phyloP scores from a whole-genome alignment of 176 grass and related monocot genomes.

The Oryza punctata region DNA sequence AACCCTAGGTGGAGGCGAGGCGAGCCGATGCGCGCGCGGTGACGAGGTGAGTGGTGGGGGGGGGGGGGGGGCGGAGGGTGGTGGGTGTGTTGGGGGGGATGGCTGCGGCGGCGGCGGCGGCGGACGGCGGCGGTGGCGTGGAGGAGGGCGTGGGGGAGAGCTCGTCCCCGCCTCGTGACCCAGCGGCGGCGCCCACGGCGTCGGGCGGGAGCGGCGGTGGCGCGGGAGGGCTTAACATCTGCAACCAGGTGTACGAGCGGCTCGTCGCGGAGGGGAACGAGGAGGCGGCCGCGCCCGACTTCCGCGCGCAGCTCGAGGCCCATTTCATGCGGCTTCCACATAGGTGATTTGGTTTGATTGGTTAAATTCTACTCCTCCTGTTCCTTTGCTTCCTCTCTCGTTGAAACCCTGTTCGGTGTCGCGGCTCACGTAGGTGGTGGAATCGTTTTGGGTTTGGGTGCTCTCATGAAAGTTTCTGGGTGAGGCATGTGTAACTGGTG shows the following conservation, averaged over 20 bases:
- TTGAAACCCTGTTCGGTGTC: conserved; percentile 14
- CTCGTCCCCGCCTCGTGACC: conserved; percentile 64
- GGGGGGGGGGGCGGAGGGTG: no score
- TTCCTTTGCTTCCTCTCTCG: neutral
- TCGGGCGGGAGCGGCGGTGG: conserved; percentile 43
- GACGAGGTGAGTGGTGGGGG: neutral
- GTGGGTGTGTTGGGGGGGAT: neutral
- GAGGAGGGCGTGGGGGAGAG: conserved; percentile 97
- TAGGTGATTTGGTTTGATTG: conserved; percentile 56
- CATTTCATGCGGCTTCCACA: conserved; percentile 77
- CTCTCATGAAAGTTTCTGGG: neutral
- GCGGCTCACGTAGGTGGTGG: conserved; percentile 4
- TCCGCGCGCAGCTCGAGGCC: conserved; percentile 63
- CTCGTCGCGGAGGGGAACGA: conserved; percentile 74
- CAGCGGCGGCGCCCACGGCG: conserved; percentile 23
- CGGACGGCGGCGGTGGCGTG: conserved; percentile 48
- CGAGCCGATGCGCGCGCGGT: conserved; percentile 40
- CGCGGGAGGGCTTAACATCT: conserved; percentile 36
- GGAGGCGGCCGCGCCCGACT: conserved; percentile 65
- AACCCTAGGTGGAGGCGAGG: neutral
- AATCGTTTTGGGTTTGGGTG: neutral
- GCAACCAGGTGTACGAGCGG: conserved; percentile 59
- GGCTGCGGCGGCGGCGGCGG: conserved; percentile 15
- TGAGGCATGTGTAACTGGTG: neutral
- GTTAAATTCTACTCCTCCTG: neutral